A percentile compares a stretch with the other conserved stretches of the same genome.
Evolutionary conservation across 2,329 filamentous ascomycete species (phyloP).

Genomic region (Alternaria sp.): DNA sequence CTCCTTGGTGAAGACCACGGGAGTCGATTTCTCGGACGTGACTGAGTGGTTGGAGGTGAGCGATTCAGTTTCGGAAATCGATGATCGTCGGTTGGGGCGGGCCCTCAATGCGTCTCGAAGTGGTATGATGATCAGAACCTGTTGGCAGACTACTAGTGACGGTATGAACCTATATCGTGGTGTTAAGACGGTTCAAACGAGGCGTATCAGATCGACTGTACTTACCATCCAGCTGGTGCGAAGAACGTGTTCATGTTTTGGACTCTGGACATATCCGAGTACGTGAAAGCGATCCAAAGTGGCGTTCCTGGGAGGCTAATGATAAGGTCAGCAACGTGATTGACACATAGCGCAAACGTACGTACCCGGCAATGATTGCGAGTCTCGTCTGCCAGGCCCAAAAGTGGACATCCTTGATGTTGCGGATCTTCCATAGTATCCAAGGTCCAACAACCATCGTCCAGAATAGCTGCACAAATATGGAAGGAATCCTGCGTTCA

Average conservation of each 20-base stretch:
- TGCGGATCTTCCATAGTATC: constrained; percentile 52
- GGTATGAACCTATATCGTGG: constrained; percentile 44
- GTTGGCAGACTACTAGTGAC: constrained; percentile 49
- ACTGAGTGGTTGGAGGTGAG: constrained; percentile 38
- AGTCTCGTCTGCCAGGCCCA: constrained; percentile 53
- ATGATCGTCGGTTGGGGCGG: constrained; percentile 29
- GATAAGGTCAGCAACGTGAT: constrained; percentile 28
- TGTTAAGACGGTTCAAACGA: not conserved
- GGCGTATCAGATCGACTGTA: constrained; percentile 2
- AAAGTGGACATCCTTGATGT: constrained; percentile 49
- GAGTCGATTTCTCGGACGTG: constrained; percentile 33
- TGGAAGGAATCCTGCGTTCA: constrained; percentile 45
- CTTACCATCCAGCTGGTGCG: constrained; percentile 49
- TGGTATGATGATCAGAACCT: constrained; percentile 50
- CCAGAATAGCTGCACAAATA: constrained; percentile 51
- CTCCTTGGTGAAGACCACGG: constrained; percentile 37
- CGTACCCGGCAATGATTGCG: constrained; percentile 50
- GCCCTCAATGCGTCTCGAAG: constrained; percentile 42
- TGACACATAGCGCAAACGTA: not conserved
- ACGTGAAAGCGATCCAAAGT: constrained; percentile 51
- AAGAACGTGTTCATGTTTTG: constrained; percentile 43
- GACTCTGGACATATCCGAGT: constrained; percentile 37
- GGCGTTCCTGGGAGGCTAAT: constrained; percentile 49
- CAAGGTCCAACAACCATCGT: constrained; percentile 48
- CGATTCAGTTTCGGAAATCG: constrained; percentile 39